Percentiles rank a stretch among this genome's conserved stretches.
phyloP scores from a whole-genome alignment of 257 asterid genomes.

The Penstemon barbatus region DNA sequence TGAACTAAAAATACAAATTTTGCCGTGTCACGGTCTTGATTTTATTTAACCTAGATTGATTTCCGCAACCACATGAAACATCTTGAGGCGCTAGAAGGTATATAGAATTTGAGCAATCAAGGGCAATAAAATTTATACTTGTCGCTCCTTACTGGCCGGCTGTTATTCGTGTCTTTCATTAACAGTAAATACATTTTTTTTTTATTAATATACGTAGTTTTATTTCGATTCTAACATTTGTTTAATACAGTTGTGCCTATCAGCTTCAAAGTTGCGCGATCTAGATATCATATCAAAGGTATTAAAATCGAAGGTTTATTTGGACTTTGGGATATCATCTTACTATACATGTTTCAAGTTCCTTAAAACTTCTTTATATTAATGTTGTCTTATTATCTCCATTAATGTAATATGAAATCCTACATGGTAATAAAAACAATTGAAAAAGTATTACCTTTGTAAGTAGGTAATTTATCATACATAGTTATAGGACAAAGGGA shows the following conservation, averaged over 20 bases:
- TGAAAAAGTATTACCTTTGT: neutral
- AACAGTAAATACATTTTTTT: no score
- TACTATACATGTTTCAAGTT: conserved; percentile 22
- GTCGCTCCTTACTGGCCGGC: no score
- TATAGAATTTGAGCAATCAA: neutral
- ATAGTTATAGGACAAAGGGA: no score
- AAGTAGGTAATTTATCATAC: no score
- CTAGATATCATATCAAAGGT: conserved; percentile 73
- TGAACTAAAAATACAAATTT: no score
- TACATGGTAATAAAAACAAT: no score
- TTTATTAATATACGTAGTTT: no score
- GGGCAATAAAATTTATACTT: neutral
- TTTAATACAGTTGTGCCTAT: conserved; percentile 70
- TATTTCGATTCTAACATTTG: neutral
- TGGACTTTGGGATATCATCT: neutral
- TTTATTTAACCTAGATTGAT: no score
- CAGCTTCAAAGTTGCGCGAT: conserved; percentile 75
- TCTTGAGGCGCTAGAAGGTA: no score
- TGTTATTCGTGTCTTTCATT: no score
- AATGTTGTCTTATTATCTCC: neutral
- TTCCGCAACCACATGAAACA: no score
- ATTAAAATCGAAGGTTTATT: conserved; percentile 12
- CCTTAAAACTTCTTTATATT: neutral
- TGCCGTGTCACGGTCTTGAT: no score
- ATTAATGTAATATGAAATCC: neutral